Percentiles rank a stretch among this genome's conserved stretches.
Evolutionary conservation across 345 rosid species (phyloP).

Genomic region (Toxicodendron radicans): DNA sequence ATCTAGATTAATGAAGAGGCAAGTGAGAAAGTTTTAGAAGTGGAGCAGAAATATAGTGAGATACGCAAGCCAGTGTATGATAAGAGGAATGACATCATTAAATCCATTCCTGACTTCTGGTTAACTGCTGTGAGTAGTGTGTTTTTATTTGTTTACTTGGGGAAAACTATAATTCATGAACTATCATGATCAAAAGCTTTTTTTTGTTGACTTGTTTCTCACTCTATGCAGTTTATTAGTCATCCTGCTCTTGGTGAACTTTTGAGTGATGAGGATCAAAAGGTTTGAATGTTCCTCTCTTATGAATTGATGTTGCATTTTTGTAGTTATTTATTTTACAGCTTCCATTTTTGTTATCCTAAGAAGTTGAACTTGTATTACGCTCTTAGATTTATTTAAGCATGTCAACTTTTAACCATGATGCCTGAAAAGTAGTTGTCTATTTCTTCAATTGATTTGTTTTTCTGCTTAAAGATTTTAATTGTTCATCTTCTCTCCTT

Average conservation of each 20-base stretch:
- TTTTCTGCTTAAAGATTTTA: background rate
- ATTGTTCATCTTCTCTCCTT: background rate
- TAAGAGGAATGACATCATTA: slow-evolving; percentile 70
- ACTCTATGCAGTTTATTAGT: slow-evolving; percentile 64
- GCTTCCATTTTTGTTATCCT: background rate
- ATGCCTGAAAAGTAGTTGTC: background rate
- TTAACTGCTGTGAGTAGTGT: slow-evolving; percentile 73
- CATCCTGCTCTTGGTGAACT: slow-evolving; percentile 88
- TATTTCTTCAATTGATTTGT: background rate
- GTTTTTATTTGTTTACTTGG: slow-evolving; percentile 2
- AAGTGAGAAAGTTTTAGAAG: slow-evolving; percentile 84
- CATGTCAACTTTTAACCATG: background rate
- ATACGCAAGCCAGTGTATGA: slow-evolving; percentile 87
- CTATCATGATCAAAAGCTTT: background rate
- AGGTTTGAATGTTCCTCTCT: slow-evolving; percentile 46
- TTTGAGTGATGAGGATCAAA: slow-evolving; percentile 85
- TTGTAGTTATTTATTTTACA: slow-evolving; percentile 2
- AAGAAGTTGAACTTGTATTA: background rate
- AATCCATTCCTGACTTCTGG: slow-evolving; percentile 90
- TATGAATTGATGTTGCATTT: background rate
- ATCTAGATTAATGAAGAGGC: slow-evolving; percentile 90
- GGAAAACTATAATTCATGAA: background rate
- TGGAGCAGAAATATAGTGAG: slow-evolving; percentile 86
- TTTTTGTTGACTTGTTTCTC: background rate
- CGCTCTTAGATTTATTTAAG: background rate